phyloP scores from a whole-genome alignment of 305 asterid species.

The Stenogyne calaminthoides region DNA sequence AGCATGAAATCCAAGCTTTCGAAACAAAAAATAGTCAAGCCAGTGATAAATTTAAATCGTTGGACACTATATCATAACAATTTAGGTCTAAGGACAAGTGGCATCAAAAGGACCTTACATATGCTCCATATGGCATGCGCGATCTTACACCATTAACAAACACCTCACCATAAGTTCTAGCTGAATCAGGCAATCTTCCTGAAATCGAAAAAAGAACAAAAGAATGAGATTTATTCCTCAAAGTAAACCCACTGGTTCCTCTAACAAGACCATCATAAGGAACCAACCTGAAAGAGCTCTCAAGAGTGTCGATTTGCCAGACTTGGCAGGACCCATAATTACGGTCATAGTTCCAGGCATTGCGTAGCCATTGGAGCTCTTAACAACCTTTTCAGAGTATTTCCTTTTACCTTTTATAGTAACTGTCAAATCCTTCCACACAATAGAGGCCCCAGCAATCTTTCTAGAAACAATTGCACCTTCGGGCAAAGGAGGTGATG shows the following conservation, averaged over 20 bases:
- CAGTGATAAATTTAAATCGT: slow-evolving; percentile 5
- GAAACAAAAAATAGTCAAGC: slow-evolving; percentile 15
- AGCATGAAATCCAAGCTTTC: not conserved
- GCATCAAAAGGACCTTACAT: slow-evolving; percentile 54
- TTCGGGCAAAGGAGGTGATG: slow-evolving; percentile 84
- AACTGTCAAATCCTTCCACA: slow-evolving; percentile 96
- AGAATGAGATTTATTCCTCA: slow-evolving; percentile 16
- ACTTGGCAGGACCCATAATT: slow-evolving; percentile 98
- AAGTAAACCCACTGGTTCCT: slow-evolving; percentile 11
- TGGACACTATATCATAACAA: not conserved
- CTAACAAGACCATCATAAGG: slow-evolving; percentile 12
- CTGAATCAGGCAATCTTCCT: slow-evolving; percentile 88
- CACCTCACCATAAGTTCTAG: slow-evolving; percentile 88
- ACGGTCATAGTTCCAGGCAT: slow-evolving; percentile 98
- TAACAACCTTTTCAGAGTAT: slow-evolving; percentile 89
- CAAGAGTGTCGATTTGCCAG: slow-evolving; percentile 96
- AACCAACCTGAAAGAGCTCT: slow-evolving; percentile 89
- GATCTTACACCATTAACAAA: slow-evolving; percentile 79
- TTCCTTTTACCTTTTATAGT: slow-evolving; percentile 88
- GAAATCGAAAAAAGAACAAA: slow-evolving; percentile 31
- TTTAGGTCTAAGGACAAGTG: slow-evolving; percentile 28
- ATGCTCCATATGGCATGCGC: slow-evolving; percentile 77
- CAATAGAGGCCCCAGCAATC: slow-evolving; percentile 82
- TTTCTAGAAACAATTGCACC: slow-evolving; percentile 67
- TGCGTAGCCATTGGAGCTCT: slow-evolving; percentile 94